Evolutionary conservation across 768 basidiomycete species (phyloP).

Genomic region (Mycena galericulata): DNA sequence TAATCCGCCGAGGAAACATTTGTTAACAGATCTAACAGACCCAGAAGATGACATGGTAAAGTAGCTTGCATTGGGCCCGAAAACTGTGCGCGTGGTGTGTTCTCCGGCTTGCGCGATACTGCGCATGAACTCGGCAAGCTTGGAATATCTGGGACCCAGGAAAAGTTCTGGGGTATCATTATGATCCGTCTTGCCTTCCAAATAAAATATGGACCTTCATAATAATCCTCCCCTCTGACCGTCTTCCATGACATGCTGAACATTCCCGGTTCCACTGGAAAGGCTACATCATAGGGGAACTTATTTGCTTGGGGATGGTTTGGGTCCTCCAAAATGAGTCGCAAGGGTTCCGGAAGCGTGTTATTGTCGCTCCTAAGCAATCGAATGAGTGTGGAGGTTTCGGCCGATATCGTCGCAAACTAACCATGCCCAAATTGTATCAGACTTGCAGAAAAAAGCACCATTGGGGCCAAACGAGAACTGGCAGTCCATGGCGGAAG

Average conservation of each 20-base stretch:
- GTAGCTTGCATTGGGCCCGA: slow-evolving; percentile 32
- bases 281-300: slow-evolving; percentile 32
- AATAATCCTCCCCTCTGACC: slow-evolving; percentile 27
- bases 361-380: slow-evolving; percentile 29
- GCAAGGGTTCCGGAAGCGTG: slow-evolving; percentile 28
- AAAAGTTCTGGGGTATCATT: slow-evolving; percentile 22
- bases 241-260: slow-evolving; percentile 32
- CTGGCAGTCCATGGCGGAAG: slow-evolving; percentile 32
- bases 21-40: not conserved
- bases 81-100: slow-evolving; percentile 31
- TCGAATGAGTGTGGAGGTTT: not conserved
- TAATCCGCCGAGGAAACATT: no score
- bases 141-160: slow-evolving; percentile 30
- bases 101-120: slow-evolving; percentile 24
- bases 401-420: not conserved
- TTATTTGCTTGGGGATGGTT: slow-evolving; percentile 32
- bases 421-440: slow-evolving; percentile 29
- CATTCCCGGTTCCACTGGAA: slow-evolving; percentile 25
- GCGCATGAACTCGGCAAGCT: slow-evolving; percentile 33
- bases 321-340: slow-evolving; percentile 32
- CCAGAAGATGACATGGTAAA: slow-evolving; percentile 17
- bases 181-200: not conserved
- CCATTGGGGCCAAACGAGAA: slow-evolving; percentile 35
- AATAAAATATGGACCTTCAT: slow-evolving; percentile 26
- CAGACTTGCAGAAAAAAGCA: slow-evolving; percentile 24